Evolutionary conservation across 352 stramenopile genomes (phyloP), one percentile per base, ranked within the genome.

Genomic region (Heterotrichella gracilis): DNA sequence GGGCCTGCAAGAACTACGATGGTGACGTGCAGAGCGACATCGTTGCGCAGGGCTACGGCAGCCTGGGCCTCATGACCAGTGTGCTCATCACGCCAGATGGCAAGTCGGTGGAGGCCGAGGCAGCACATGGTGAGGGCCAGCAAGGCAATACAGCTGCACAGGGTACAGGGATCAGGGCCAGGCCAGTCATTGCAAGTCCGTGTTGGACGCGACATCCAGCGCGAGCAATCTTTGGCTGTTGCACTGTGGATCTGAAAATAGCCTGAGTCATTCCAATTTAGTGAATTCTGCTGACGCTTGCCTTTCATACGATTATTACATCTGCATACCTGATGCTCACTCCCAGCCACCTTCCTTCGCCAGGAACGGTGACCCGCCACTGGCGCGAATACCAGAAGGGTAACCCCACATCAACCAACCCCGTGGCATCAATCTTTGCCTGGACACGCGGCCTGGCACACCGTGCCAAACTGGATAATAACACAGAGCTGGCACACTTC

Each of bases 1-100:
- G 83, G 83, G 82, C 82, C 4, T 84, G 78, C 77, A 90, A 90
- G 80, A 90, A 88, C 78, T 90, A 90, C 74, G 83, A 90, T 72
- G 83, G 82, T 23, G 83, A 90, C 74, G 82, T 90, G 73, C 81
- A 87, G 75, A 86, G 79, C n/a, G 83, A 89, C 72, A 87, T 86
- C 64, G 53, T 90, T 0, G 83, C 83, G 0, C 83, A 90, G 76
- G 83, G 82, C 22, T 90, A 82, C 71, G 83, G 83, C 64, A 88
- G 82, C 41, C 77, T 90, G 0, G 83, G 83, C 2, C 76, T 90
- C 13, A 89, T 90, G 83, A 90, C 83, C 25, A 82, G 74, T 24
- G 83, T 90, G 69, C 72, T 90, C 39, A 74, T 88, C 25, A 80
- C 81, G 0, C 81, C 82, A 0, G 82, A 90, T 71, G 83, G 82